A percentile compares a stretch with the other conserved stretches of the same genome.
Evolutionary conservation across 2,329 filamentous ascomycete genomes (phyloP).

Genomic region (Exophiala sp.): DNA sequence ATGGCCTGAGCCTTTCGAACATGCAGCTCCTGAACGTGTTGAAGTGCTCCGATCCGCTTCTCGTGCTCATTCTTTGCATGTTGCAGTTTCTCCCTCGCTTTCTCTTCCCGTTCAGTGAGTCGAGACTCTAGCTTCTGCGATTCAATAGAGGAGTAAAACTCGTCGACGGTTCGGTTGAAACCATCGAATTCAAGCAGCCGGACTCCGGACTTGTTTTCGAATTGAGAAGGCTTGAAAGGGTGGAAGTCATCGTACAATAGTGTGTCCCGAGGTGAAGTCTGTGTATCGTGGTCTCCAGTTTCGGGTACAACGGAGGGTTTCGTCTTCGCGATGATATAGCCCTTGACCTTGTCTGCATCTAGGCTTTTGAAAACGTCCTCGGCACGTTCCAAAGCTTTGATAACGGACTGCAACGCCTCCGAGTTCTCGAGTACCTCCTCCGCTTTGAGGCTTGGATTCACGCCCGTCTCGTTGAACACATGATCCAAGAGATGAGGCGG

Average conservation of each 20-base stretch:
- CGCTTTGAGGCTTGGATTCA: conserved; percentile 66
- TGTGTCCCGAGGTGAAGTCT: conserved; percentile 33
- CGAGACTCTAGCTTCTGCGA: conserved; percentile 85
- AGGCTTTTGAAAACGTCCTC: conserved; percentile 66
- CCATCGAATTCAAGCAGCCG: conserved; percentile 73
- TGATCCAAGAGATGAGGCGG: conserved; percentile 87
- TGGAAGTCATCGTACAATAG: conserved; percentile 93
- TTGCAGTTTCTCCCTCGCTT: conserved; percentile 79
- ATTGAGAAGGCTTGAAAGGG: conserved; percentile 80
- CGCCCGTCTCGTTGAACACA: conserved; percentile 65
- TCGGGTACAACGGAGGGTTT: conserved; percentile 37
- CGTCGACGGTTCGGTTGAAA: conserved; percentile 91
- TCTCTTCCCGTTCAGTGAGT: conserved; percentile 74
- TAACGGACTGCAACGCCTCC: conserved; percentile 60
- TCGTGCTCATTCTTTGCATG: conserved; percentile 79
- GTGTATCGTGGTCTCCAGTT: conserved; percentile 34
- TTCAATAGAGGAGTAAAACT: conserved; percentile 96
- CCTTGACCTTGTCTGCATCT: conserved; percentile 62
- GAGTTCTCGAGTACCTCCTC: conserved; percentile 68
- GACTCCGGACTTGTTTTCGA: conserved; percentile 63
- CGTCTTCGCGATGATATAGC: conserved; percentile 80
- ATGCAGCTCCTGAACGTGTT: conserved; percentile 77
- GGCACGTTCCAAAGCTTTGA: conserved; percentile 67
- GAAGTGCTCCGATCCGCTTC: conserved; percentile 77
- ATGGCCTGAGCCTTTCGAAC: conserved; percentile 86